A percentile compares a stretch with the other conserved stretches of the same genome.
Conservation (phyloP, 192 early-diverging fungal genomes). For the Mortierella antarctica region DNA sequence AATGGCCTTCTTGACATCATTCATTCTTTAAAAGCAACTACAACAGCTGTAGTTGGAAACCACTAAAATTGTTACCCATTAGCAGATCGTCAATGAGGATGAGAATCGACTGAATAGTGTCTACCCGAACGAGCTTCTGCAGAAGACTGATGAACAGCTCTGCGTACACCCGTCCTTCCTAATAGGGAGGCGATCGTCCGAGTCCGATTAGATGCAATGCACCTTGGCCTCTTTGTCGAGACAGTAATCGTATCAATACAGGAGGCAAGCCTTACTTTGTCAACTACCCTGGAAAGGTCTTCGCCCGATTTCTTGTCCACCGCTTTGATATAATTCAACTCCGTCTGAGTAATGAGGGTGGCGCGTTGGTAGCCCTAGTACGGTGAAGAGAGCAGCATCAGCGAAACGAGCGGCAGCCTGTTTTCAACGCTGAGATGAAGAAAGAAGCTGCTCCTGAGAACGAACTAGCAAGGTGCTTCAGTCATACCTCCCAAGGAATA, state of each 20-base stretch:
- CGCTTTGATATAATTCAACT: constrained; percentile 73
- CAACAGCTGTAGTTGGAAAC: background rate
- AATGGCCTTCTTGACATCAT: background rate
- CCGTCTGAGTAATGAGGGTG: constrained; percentile 82
- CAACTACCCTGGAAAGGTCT: constrained; percentile 55
- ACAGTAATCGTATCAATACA: background rate
- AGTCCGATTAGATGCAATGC: background rate
- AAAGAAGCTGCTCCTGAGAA: too few relatives aligned
- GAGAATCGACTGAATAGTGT: constrained; percentile 91
- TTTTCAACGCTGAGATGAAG: too few relatives aligned
- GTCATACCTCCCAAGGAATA: constrained; percentile 93
- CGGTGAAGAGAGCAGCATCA: background rate
- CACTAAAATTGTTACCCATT: constrained; percentile 54
- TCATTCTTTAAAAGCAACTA: background rate
- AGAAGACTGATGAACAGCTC: constrained; percentile 78
- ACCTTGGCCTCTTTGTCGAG: background rate
- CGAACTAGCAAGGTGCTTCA: too few relatives aligned
- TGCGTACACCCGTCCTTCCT: constrained; percentile 66
- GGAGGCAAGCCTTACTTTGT: constrained; percentile 27
- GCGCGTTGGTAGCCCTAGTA: constrained; percentile 88
- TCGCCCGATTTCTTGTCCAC: constrained; percentile 63
- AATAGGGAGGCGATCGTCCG: background rate
- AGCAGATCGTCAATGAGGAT: constrained; percentile 88
- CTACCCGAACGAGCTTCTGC: constrained; percentile 80
- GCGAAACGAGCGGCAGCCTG: too few relatives aligned